A percentile compares a stretch with the other conserved stretches of the same genome.
Conservation (phyloP, 306 rosid species). For the Notholithocarpus densiflorus region DNA sequence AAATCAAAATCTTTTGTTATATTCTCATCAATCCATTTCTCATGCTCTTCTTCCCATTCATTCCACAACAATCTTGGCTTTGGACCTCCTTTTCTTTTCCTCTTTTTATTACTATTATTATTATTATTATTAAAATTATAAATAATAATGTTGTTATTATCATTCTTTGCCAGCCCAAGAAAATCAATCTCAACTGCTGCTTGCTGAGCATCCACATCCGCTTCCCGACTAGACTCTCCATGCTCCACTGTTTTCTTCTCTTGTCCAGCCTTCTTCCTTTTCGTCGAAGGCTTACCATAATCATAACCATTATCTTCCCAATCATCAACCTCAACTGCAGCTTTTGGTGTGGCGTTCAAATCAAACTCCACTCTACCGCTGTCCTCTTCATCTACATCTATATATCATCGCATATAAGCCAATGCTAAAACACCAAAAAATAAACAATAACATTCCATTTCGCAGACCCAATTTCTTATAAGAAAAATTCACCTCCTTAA, state of each 20-base stretch:
- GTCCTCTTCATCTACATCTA: conserved; percentile 25
- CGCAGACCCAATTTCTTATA: background rate
- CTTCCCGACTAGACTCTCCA: background rate
- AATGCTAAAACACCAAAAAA: background rate
- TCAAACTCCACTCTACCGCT: background rate
- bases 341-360: conserved; percentile 23
- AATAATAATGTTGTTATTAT: background rate
- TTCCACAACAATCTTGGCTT: conserved; percentile 56
- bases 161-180: conserved; percentile 14
- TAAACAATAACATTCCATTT: background rate
- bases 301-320: conserved; percentile 23
- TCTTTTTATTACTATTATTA: conserved; percentile 6
- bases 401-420: background rate
- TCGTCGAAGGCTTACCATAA: background rate
- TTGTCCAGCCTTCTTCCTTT: conserved; percentile 21
- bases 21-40: conserved; percentile 65
- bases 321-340: conserved; percentile 15
- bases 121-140: too few relatives aligned
- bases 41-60: conserved; percentile 58
- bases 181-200: conserved; percentile 5
- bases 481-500: background rate
- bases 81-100: conserved; percentile 16
- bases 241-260: background rate
- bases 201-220: background rate
- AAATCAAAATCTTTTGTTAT: conserved; percentile 32